Evolutionary conservation across 1,284 basidiomycete species (phyloP), one percentile per base, ranked within the genome.

Genomic region (Cystobasidiaceae sp.): DNA sequence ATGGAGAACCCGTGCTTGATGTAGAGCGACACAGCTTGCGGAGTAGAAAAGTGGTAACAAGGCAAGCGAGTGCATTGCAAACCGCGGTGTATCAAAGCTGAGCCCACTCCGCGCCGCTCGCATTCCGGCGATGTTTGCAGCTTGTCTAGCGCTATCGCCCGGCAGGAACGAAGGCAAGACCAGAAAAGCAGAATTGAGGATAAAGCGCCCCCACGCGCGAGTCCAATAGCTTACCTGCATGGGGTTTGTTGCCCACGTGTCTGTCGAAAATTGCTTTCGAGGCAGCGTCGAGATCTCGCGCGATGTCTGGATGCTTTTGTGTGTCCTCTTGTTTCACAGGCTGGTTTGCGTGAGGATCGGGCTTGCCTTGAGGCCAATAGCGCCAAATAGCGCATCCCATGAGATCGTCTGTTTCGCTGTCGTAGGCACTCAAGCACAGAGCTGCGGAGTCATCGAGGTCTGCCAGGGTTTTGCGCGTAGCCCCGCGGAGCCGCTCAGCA

Each of bases 381-480:
- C 51, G 39, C 51, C 51, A 55, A 19, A 55, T 39, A 2, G 51
- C 51, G 34, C 51, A 55, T 9, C 51, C 51, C 51, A 55, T 55
- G 5, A 41, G 8, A 23, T 11, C 21, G 19, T 21, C 37, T 32
- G 2, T 39, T 15, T 39, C 19, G 23, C n/a, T 5, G 23, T 55
- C 51, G 13, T 33, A 55, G 7, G 51, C 51, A 4, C 34, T 55
- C 51, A 39, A 17, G 30, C 51, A 55, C 23, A 41, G 25, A 6
- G 51, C 51, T 9, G 30, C 9, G 3, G 37, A 39, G 19, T 55
- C 51, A 8, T 55, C 51, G 15, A 55, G 37, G 28, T 55, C 51
- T 55, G 5, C 34, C 15, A 55, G 51, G 5, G 51, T 41, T 27
- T 28, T 55, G 17, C 27, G 21, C 6, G 34, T 41, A 3, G 51